phyloP scores from a whole-genome alignment of 106 monocot species.

The Chionographis japonica region DNA sequence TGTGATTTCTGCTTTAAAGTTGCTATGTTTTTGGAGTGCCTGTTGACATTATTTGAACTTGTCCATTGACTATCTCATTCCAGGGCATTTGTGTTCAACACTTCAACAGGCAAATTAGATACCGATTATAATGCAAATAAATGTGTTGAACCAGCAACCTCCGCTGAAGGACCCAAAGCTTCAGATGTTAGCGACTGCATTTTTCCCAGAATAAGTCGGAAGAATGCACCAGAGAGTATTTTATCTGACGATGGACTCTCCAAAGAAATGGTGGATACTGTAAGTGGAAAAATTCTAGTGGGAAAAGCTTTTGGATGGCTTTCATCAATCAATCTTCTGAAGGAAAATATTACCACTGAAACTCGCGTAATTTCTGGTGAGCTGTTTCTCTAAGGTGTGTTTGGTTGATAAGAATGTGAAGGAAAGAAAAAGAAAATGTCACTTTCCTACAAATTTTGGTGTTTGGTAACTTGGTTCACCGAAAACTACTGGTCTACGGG shows the following conservation, averaged over 20 bases:
- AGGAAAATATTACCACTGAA: slow-evolving; percentile 2
- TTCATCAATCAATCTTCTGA: slow-evolving; percentile 1
- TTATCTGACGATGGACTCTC: neutral
- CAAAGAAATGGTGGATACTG: neutral
- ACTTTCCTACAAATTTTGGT: too few relatives aligned
- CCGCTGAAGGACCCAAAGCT: neutral
- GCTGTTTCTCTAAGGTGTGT: neutral
- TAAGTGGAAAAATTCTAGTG: neutral
- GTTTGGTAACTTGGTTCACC: too few relatives aligned
- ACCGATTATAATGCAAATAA: neutral
- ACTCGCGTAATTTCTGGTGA: slow-evolving; percentile 1
- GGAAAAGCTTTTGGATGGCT: neutral
- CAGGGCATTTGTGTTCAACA: slow-evolving; percentile 3
- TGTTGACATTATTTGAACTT: neutral
- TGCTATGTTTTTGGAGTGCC: neutral
- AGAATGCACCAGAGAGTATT: neutral
- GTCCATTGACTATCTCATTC: neutral
- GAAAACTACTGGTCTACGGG: too few relatives aligned
- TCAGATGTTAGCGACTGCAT: slow-evolving; percentile 2
- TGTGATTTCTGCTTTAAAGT: neutral
- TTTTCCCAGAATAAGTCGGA: neutral
- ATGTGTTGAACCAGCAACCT: neutral
- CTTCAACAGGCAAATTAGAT: neutral
- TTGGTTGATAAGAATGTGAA: too few relatives aligned
- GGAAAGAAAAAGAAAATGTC: too few relatives aligned